Evolutionary conservation across 2,329 filamentous ascomycete genomes (phyloP), one percentile per base, ranked within the genome.

Genomic region (Uncinocarpus reesii): DNA sequence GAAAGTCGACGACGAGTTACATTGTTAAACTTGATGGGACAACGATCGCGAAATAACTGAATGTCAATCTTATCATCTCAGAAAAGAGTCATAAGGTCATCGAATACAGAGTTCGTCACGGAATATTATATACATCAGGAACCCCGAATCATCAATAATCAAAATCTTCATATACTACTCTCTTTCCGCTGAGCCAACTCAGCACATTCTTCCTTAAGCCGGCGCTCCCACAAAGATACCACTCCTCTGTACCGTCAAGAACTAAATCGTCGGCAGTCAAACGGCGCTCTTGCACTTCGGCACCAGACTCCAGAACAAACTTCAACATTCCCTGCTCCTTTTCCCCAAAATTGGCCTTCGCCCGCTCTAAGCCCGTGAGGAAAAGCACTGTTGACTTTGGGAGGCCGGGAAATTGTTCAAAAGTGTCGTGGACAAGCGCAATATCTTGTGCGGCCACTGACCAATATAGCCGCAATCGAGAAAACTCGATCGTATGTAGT

Each of bases 401-500:
- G 8, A 92, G 63, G 0, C 68, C 70, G 0, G 70, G 69, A 50
- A 77, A 71, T 28, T 62, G 65, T 20, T 67, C 60, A 34, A 92
- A 71, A 0, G 73, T 70, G 53, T 86, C 78, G 1, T 70, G 57
- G 0, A 80, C 82, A 1, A 92, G 63, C 0, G 70, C 70, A 0
- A 85, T 48, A 63, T 93, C 87, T 2, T 70, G 72, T 0, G 64
- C 62, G 5, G 74, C 70, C 3, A 89, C 56, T 1, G 78, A 81
- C 87, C 86, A 93, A 1, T 87, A 69, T 3, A 92, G 60, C 21
- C 58, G 66, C 31, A 92, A 60, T 2, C 62, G 59, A 1, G 61
- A 56, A 4, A 67, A 53, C 50, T 70, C 62, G 1, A 86, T 60
- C 4, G 74, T 64, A 0, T 66, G 69, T n/a, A 80, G 72, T 56